phyloP scores from a whole-genome alignment of 2,329 filamentous ascomycete species.

The Aspergillus tanneri region DNA sequence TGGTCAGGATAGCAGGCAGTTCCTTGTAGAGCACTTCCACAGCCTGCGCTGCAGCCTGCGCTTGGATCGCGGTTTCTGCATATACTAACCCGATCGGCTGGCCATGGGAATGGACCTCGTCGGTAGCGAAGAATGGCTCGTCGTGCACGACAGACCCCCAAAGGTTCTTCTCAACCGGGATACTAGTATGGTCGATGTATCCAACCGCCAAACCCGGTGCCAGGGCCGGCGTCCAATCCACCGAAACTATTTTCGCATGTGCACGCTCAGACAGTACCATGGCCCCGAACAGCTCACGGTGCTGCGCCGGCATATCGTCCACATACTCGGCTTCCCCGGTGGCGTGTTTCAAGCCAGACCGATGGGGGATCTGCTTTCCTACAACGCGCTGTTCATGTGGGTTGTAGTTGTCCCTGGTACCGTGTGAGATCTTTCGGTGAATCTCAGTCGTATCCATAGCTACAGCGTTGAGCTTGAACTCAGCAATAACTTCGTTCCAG shows the following conservation, averaged over 20 bases:
- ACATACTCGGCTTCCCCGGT: conserved; percentile 88
- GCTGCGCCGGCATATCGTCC: conserved; percentile 77
- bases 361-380: conserved; percentile 74
- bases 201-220: conserved; percentile 75
- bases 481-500: conserved; percentile 73
- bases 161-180: conserved; percentile 72
- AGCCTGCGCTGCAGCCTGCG: conserved; percentile 69
- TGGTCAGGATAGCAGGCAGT: conserved; percentile 76
- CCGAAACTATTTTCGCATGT: conserved; percentile 73
- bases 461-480: conserved; percentile 52
- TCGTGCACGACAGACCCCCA: conserved; percentile 68
- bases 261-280: conserved; percentile 78
- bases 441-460: conserved; percentile 75
- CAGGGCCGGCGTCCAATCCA: conserved; percentile 69
- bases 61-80: conserved; percentile 68
- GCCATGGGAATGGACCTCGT: conserved; percentile 75
- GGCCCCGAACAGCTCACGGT: conserved; percentile 77
- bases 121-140: conserved; percentile 79
- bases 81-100: conserved; percentile 82
- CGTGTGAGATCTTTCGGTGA: conserved; percentile 73
- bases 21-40: conserved; percentile 84
- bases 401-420: conserved; percentile 68
- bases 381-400: conserved; percentile 69
- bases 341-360: conserved; percentile 81
- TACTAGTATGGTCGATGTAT: conserved; percentile 71